A percentile compares a stretch with the other conserved stretches of the same genome.
phyloP scores from a whole-genome alignment of 768 basidiomycete species.

The Tephrocybe sp. region DNA sequence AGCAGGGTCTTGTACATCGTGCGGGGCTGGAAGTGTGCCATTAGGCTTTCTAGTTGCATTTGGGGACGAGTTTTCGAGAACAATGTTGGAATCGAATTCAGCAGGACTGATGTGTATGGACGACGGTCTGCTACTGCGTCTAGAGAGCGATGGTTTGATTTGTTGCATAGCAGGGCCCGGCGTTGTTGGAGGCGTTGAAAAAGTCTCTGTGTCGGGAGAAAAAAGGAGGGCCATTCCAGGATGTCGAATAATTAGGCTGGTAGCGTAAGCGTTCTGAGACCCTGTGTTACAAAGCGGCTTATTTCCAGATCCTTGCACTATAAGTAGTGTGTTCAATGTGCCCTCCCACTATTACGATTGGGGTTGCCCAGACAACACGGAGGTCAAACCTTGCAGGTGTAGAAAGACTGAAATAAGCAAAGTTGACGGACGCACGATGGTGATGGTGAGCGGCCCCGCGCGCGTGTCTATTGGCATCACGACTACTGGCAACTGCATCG shows the following conservation, averaged over 20 bases:
- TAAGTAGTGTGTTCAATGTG: no score
- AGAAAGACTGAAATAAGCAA: neutral
- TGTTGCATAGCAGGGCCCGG: constrained; percentile 24
- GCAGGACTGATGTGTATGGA: constrained; percentile 41
- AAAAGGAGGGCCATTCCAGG: constrained; percentile 18
- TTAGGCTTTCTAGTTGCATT: constrained; percentile 22
- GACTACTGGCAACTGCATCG: no score
- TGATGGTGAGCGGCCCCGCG: neutral
- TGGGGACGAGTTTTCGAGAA: constrained; percentile 38
- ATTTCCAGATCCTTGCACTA: neutral
- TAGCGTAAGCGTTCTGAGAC: constrained; percentile 6
- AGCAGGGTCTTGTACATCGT: constrained; percentile 19
- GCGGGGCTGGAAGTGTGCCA: constrained; percentile 15
- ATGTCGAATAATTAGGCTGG: neutral
- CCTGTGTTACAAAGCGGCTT: neutral
- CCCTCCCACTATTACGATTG: constrained; percentile 3
- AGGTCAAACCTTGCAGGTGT: neutral
- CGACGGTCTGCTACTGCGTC: constrained; percentile 41
- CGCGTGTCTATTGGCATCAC: neutral
- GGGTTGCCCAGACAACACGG: constrained; percentile 15
- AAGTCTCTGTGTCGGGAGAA: constrained; percentile 36
- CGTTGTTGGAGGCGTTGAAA: constrained; percentile 42
- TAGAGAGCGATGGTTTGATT: constrained; percentile 38
- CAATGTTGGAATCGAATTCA: constrained; percentile 42
- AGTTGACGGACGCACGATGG: neutral